Evolutionary conservation across 257 asterid genomes (phyloP), one percentile per base, ranked within the genome.

Genomic region (Handroanthus guayacan): DNA sequence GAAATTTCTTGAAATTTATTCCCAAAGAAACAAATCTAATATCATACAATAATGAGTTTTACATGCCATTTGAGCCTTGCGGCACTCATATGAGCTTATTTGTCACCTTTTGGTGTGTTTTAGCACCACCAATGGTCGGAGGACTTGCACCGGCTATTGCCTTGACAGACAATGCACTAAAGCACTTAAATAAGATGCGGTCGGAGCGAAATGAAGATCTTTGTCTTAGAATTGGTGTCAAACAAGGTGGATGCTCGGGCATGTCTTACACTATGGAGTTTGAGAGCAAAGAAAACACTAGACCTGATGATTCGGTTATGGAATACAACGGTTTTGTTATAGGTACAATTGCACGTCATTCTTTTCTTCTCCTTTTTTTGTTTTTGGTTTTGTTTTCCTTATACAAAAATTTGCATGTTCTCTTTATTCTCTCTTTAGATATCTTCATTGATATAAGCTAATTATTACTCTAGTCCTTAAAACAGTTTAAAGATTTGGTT

Each of bases 241-340:
- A 86, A 82, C 99, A 92, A 85, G 99, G 99, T 72, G 99, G 99
- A 75, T 94, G 99, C 87, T 94, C 99, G 25, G 97, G 99, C 62
- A 67, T 94, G 97, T 94, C 99, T 62, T 94, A 94, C 79, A 89
- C 92, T 31, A 92, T 94, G 97, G 99, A 94, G 79, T 94, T 94
- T 69, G 99, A 92, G 86, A 86, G 88, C 84, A 86, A 85, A 83
- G 92, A 79, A 43, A 90, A 90, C 54, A 81, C 91, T 31, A 87
- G 95, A 76, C 90, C 96, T 16, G 95, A 92, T 84, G 99, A 94
- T 80, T 88, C 99, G 13, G 62, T 92, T 55, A 92, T 92, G 73
- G 99, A 94, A 76, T 94, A 90, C 75, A 80, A 89, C 78, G 99
- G 99, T 11, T 92, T 94, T 69, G 69, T 74, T 61, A 94, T 94